These are phyloP conservation scores for Magnaporthiopsis rhizophila DNA, from an alignment of 2,329 filamentous ascomycete species.

Conservation along the genomic window DNA sequence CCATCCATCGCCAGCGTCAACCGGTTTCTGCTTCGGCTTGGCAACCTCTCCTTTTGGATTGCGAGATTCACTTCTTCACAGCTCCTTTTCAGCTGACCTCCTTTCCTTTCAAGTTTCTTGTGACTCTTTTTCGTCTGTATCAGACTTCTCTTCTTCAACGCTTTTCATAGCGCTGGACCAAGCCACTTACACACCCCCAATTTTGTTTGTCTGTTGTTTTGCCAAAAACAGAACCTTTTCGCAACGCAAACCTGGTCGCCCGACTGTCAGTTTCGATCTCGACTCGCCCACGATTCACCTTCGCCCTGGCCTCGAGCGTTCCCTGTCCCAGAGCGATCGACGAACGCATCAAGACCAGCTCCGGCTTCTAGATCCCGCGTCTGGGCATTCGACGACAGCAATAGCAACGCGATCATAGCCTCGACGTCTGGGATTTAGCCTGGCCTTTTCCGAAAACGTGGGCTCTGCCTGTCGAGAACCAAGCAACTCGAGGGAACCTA, in stretches of 20 bases:
- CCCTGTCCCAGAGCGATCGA: background rate
- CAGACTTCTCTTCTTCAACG: background rate
- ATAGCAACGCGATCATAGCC: background rate
- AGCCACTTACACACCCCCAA: background rate
- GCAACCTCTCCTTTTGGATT: background rate
- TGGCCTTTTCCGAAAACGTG: background rate
- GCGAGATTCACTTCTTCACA: conserved; percentile 5
- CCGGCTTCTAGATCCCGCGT: background rate
- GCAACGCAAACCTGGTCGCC: background rate
- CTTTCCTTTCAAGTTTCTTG: background rate
- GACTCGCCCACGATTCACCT: background rate
- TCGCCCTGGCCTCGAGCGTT: background rate
- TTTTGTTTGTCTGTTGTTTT: background rate
- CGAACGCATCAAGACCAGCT: background rate
- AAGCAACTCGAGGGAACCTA: background rate
- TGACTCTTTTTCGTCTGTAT: background rate
- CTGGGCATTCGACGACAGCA: background rate
- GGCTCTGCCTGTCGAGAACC: background rate
- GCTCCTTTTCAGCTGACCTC: conserved; percentile 2
- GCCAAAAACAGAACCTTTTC: background rate
- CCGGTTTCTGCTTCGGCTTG: background rate
- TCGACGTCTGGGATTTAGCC: background rate
- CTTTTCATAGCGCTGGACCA: background rate
- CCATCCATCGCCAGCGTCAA: background rate
- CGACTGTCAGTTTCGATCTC: background rate